These are phyloP conservation scores for Olyra latifolia DNA, from an alignment of 176 grass and related monocot genomes.

Conservation along the genomic window DNA sequence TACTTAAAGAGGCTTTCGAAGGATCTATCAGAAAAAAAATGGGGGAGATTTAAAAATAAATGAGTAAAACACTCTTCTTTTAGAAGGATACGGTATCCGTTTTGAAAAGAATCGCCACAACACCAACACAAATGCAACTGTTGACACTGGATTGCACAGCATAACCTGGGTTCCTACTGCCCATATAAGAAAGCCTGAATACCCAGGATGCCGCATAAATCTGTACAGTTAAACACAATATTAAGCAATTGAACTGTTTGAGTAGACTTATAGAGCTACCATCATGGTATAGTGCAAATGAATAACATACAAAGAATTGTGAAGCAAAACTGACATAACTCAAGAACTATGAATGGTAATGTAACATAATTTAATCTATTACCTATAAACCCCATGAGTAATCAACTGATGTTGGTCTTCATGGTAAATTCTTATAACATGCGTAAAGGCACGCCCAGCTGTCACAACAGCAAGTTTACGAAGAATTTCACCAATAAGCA, in stretches of 20 bases:
- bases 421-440: conserved; percentile 68
- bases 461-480: conserved; percentile 78
- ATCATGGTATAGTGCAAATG: background rate
- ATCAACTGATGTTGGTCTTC: conserved; percentile 78
- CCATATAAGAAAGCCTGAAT: conserved; percentile 88
- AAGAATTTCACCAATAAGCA: conserved; percentile 76
- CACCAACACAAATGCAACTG: conserved; percentile 55
- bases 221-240: conserved; percentile 46
- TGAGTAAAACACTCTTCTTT: background rate
- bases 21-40: background rate
- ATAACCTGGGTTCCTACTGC: conserved; percentile 91
- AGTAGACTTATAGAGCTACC: conserved; percentile 1
- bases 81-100: conserved; percentile 86
- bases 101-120: conserved; percentile 77
- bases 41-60: background rate
- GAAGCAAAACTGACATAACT: background rate
- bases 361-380: background rate
- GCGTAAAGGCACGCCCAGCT: conserved; percentile 76
- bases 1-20: background rate
- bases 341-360: background rate
- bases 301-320: background rate
- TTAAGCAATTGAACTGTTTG: background rate
- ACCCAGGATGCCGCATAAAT: conserved; percentile 88
- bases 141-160: conserved; percentile 88
- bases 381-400: conserved; percentile 94